A percentile compares a stretch with the other conserved stretches of the same genome.
phyloP scores from a whole-genome alignment of 2,329 filamentous ascomycete genomes.

The Paraphaeosphaeria minitans region DNA sequence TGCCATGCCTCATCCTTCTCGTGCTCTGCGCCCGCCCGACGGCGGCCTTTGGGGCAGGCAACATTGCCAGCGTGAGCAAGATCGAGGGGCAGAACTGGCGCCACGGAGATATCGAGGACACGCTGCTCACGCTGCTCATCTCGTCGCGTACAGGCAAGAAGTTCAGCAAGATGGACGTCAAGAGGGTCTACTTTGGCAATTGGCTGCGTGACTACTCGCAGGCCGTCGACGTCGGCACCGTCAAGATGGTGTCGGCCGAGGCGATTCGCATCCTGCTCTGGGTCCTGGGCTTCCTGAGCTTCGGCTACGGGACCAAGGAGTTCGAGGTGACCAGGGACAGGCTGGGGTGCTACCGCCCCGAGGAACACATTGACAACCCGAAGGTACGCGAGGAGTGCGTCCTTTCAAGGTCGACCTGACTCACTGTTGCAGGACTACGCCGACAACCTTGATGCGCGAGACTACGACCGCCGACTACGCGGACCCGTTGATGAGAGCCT shows the following conservation, averaged over 20 bases:
- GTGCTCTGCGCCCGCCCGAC: constrained; percentile 72
- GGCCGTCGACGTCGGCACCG: constrained; percentile 88
- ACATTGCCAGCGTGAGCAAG: constrained; percentile 80
- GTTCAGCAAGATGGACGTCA: constrained; percentile 85
- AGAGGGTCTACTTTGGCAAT: constrained; percentile 94
- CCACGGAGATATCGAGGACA: constrained; percentile 83
- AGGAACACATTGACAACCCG: constrained; percentile 78
- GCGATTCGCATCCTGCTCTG: constrained; percentile 89
- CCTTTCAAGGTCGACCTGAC: not conserved
- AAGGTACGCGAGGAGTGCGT: constrained; percentile 50
- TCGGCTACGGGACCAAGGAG: constrained; percentile 81
- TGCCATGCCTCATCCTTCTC: constrained; percentile 54
- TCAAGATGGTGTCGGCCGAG: constrained; percentile 88
- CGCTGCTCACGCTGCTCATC: constrained; percentile 74
- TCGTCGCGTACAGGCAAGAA: constrained; percentile 73
- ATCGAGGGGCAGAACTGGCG: constrained; percentile 80
- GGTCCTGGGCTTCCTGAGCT: constrained; percentile 87
- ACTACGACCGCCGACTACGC: constrained; percentile 81
- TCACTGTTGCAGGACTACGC: constrained; percentile 68
- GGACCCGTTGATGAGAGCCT: constrained; percentile 78
- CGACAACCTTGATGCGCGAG: constrained; percentile 82
- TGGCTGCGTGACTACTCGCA: constrained; percentile 95
- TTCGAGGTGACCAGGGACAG: constrained; percentile 83
- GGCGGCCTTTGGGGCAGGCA: constrained; percentile 84
- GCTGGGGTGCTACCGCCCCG: constrained; percentile 73